Base-by-base conservation (phyloP, 2,329 filamentous ascomycete species). In the Neonectria ditissima region DNA sequence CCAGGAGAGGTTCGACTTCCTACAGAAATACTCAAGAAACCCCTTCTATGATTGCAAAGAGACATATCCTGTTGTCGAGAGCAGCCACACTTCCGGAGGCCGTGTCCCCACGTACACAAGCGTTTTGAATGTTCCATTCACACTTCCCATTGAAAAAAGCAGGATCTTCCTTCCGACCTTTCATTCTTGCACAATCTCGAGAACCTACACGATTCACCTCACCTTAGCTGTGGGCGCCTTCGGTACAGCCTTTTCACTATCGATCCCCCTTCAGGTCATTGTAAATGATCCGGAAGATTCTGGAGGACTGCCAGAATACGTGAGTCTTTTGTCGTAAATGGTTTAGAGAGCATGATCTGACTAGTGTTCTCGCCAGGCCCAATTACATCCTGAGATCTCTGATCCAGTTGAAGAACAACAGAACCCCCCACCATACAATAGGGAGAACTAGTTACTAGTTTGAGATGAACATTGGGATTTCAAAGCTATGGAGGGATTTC, bases 131-230 rank as follows among this genome's bases (percentile, higher is more conserved):
- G 9, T 71, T 0, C 65, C 55, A 0, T 64, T 69, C 14, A 45
- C 30, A 9, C 26, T 72, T 4, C 62, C 66, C 4, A 56, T 59
- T 2, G 65, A 60, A 0, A 61, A 57, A 13, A 67, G 58, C 3
- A 69, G 64, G 45, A 59, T 64, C 1, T 26, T 72, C 1, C 57
- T 71, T 1, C 68, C 68, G 0, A 68, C 55, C 0, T 73, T 71
- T 6, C 52, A 64, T 14, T 69, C 68, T 1, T 71, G 70, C n/a
- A 45, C 69, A 0, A 62, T 69, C 9, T 72, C 51, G 6, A 53
- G 68, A 7, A 61, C 60, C 0, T 73, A 67, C 13, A 57, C 52
- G 1, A 20, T 72, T 0, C 60, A 60, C 5, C 13, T 71, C 0
- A 45, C 55, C 0, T 3, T 68, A 1, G 47, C 56, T 2, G 57